Evolutionary conservation across 768 basidiomycete genomes (phyloP), one percentile per base, ranked within the genome.

Genomic region (Xerocomus brunneocitrinus): DNA sequence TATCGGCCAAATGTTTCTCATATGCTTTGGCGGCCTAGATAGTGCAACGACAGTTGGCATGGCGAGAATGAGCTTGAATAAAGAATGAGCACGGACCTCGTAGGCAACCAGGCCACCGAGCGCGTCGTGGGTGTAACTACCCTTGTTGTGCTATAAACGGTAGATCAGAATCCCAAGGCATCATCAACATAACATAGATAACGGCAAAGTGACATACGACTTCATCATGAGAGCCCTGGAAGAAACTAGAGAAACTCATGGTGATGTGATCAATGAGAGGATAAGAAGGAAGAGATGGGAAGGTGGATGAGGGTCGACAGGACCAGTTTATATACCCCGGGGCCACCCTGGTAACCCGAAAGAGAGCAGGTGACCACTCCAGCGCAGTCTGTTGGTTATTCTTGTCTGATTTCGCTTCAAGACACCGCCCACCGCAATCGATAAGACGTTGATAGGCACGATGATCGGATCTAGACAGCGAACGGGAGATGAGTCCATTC

Each of bases 371-470:
- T 45, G 47, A 47, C 49, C 36, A 34, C 27, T 28, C 38, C 47
- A 14, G 47, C 38, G 44, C 50, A 32, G 9, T 41, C 10, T 30
- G 5, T 50, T 45, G 46, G 31, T 32, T 64, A 59, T 59, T 59
- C 46, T 46, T 50, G 53, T 54, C 41, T 13, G 32, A 49, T 24
- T 52, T 48, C 42, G 54, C 47, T 61, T 54, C 48, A n/a, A 49
- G 36, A 62, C 52, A 49, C 52, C 12, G 49, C 56, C 38, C 10
- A 28, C 5, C 10, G 39, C n/a, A 25, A 62, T 65, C 55, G 53
- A 62, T 65, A 59, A 56, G 56, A 44, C 16, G 8, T 14, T 47
- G 60, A 65, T 47, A 62, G 53, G 54, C 42, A 65, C 60, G 32
- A 45, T 31, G 25, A 13, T 44, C 42, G 22, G n/a, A 53, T 50